These are phyloP conservation scores for Fusarium cyanostomum DNA, from an alignment of 2,329 filamentous ascomycete species.

Conservation along the genomic window DNA sequence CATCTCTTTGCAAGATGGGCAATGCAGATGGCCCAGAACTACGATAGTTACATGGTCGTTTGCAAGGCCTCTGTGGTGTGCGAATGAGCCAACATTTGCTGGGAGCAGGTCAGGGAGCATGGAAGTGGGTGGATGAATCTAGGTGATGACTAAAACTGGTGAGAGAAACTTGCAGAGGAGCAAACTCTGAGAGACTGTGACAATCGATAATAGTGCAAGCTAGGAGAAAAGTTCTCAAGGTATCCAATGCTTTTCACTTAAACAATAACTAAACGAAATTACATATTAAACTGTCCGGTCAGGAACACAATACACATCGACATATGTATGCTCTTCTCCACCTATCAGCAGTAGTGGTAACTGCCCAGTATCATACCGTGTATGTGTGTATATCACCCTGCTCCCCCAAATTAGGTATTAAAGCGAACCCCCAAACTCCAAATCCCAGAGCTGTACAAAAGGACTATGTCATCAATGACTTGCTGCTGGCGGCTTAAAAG, in stretches of 20 bases:
- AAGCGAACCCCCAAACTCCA: conserved; percentile 26
- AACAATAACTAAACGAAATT: conserved; percentile 21
- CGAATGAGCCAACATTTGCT: not conserved
- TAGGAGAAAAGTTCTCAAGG: too few relatives aligned
- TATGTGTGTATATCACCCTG: conserved; percentile 15
- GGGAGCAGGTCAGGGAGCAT: too few relatives aligned
- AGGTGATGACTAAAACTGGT: too few relatives aligned
- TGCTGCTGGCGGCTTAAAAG: conserved; percentile 4
- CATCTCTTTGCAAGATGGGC: conserved; percentile 3
- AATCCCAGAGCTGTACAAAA: conserved; percentile 28
- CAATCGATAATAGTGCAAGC: too few relatives aligned
- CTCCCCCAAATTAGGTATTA: conserved; percentile 29
- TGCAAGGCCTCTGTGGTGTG: conserved; percentile 26
- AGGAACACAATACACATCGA: conserved; percentile 2
- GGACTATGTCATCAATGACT: conserved; percentile 13
- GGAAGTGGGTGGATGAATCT: not conserved
- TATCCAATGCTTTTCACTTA: conserved; percentile 17
- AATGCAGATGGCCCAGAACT: conserved; percentile 20
- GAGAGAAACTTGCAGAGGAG: too few relatives aligned
- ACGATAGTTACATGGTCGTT: not conserved
- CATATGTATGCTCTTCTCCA: conserved; percentile 7
- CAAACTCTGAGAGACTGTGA: too few relatives aligned
- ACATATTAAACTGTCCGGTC: conserved; percentile 18
- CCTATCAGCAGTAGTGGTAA: not conserved
- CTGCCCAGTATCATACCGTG: conserved; percentile 4